Percentiles rank a stretch among this genome's conserved stretches.
Evolutionary conservation across 148 eudicot species (phyloP).

Genomic region (Chenopodium berlandieri): DNA sequence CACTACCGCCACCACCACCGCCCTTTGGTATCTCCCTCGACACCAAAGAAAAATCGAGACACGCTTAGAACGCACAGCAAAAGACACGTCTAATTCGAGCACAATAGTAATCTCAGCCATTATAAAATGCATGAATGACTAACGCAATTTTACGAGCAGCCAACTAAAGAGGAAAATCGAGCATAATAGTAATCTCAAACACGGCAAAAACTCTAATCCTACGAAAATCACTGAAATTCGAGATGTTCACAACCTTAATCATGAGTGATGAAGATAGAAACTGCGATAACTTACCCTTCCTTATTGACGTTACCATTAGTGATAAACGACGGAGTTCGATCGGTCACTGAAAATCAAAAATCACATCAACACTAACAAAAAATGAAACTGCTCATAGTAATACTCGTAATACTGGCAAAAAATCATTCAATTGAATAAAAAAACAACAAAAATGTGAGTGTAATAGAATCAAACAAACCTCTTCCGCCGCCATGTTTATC

Average conservation of each 20-base stretch:
- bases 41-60: not conserved
- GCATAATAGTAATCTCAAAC: not conserved
- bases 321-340: slow-evolving; percentile 30
- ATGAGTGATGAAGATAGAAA: not conserved
- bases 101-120: not conserved
- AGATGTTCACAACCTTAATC: not conserved
- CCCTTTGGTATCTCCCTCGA: too few species aligned
- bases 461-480: not conserved
- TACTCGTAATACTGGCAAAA: not conserved
- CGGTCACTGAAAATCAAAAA: slow-evolving; percentile 28
- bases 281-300: slow-evolving; percentile 30
- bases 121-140: slow-evolving; percentile 21
- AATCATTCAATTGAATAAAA: slow-evolving; percentile 16
- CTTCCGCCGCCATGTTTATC: not conserved
- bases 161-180: slow-evolving; percentile 3
- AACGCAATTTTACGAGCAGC: slow-evolving; percentile 9
- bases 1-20: too few species aligned
- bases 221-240: not conserved
- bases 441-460: too few species aligned
- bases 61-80: not conserved
- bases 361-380: not conserved
- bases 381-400: not conserved
- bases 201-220: not conserved
- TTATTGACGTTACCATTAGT: slow-evolving; percentile 17
- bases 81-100: not conserved